Percentiles rank a stretch among this genome's conserved stretches.
Conservation (phyloP, 148 eudicot species). For the Cornus controversa region DNA sequence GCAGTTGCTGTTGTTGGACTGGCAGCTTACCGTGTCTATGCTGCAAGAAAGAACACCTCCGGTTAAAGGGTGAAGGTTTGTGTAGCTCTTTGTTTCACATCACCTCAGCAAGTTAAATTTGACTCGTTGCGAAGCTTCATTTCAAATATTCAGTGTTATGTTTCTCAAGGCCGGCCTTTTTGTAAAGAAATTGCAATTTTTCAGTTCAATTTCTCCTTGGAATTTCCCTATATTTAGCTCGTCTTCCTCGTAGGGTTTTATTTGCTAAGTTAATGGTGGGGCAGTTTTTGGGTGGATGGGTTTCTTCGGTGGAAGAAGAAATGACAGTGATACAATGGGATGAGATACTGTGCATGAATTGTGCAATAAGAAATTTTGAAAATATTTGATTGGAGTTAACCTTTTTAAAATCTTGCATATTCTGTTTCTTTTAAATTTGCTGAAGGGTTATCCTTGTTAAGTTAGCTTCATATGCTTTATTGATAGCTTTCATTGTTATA, state of each 20-base stretch:
- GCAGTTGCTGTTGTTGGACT: slow-evolving; percentile 68
- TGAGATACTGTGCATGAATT: not conserved
- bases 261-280: not conserved
- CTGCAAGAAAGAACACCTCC: slow-evolving; percentile 58
- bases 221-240: not conserved
- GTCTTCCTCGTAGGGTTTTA: not conserved
- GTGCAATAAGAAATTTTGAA: not conserved
- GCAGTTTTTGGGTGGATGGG: not conserved
- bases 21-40: slow-evolving; percentile 77
- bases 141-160: not conserved
- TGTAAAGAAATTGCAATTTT: slow-evolving; percentile 1
- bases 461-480: too few species aligned
- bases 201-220: not conserved
- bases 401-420: too few species aligned
- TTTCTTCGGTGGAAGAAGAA: not conserved
- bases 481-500: too few species aligned
- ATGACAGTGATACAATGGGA: not conserved
- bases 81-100: not conserved
- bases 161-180: not conserved
- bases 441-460: too few species aligned
- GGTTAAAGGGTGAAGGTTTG: slow-evolving; percentile 23
- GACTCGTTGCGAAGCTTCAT: not conserved
- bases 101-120: not conserved
- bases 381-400: too few species aligned
- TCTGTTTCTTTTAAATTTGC: too few species aligned